Percentiles rank a stretch among this genome's conserved stretches.
These are phyloP conservation scores for Pseudogymnoascus sp. DNA, from an alignment of 2,329 filamentous ascomycete species.

Conservation along the genomic window DNA sequence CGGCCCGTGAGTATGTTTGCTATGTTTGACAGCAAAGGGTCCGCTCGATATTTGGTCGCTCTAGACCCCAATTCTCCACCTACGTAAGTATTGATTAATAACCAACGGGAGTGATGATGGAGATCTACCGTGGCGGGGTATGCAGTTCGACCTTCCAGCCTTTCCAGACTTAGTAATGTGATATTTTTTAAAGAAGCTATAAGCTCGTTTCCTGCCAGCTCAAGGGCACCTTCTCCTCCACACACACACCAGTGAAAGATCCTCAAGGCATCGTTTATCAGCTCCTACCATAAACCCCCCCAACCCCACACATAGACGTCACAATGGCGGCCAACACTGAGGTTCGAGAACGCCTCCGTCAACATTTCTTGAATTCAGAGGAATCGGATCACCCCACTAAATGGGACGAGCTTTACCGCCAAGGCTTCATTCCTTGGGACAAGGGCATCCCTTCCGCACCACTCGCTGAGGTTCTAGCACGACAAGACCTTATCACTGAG, in stretches of 20 bases:
- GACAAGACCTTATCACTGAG: slow-evolving; percentile 37
- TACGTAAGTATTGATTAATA: slow-evolving; percentile 7
- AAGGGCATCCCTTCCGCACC: slow-evolving; percentile 46
- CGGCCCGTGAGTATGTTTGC: neutral
- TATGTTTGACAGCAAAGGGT: neutral
- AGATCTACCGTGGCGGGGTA: neutral
- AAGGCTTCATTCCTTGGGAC: slow-evolving; percentile 48
- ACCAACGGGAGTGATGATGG: neutral
- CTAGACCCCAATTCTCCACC: neutral
- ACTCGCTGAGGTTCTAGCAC: slow-evolving; percentile 46
- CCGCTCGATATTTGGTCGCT: neutral
- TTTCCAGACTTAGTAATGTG: neutral
- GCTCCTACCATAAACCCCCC: neutral
- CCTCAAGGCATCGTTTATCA: neutral
- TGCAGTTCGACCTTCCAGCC: neutral
- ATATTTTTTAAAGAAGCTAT: neutral
- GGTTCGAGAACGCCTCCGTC: slow-evolving; percentile 20
- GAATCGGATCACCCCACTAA: slow-evolving; percentile 20
- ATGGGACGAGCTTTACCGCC: slow-evolving; percentile 45
- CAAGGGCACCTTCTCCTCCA: neutral
- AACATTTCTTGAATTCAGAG: slow-evolving; percentile 21
- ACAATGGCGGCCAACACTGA: slow-evolving; percentile 12
- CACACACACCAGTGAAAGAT: neutral
- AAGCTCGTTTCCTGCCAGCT: neutral
- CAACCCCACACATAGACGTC: neutral